Evolutionary conservation across 2,329 filamentous ascomycete genomes (phyloP).

Genomic region (Fusarium proliferatum): DNA sequence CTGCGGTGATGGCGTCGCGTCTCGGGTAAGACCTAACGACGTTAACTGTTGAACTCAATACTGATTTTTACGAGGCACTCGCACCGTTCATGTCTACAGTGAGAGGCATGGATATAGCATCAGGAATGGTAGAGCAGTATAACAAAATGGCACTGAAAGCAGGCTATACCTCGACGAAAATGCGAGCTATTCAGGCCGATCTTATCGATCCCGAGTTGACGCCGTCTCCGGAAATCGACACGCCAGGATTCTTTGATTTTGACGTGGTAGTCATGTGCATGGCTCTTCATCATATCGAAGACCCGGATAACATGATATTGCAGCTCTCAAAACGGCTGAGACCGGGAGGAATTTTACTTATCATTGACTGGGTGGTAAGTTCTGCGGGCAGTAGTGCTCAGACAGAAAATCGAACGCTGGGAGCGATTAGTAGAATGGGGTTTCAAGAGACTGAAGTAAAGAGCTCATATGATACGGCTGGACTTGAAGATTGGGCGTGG

Average conservation of each 20-base stretch:
- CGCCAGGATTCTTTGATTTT: slow-evolving; percentile 42
- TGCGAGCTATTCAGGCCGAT: slow-evolving; percentile 48
- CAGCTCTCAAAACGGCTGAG: slow-evolving; percentile 45
- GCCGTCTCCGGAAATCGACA: slow-evolving; percentile 32
- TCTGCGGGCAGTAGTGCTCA: slow-evolving; percentile 23
- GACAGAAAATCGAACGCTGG: neutral
- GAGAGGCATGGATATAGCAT: slow-evolving; percentile 51
- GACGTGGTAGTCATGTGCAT: slow-evolving; percentile 50
- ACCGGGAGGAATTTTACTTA: slow-evolving; percentile 47
- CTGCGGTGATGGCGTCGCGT: slow-evolving; percentile 46
- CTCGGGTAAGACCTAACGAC: slow-evolving; percentile 36
- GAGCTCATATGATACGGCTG: slow-evolving; percentile 37
- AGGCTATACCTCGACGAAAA: slow-evolving; percentile 39
- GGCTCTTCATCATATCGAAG: slow-evolving; percentile 52
- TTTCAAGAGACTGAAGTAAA: slow-evolving; percentile 42
- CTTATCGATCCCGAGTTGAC: slow-evolving; percentile 41
- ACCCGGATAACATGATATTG: slow-evolving; percentile 43
- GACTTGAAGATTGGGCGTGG: slow-evolving; percentile 42
- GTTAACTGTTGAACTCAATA: rapidly evolving
- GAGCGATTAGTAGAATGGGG: slow-evolving; percentile 34
- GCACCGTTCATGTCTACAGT: slow-evolving; percentile 45
- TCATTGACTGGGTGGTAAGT: slow-evolving; percentile 48
- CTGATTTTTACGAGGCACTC: slow-evolving; percentile 45
- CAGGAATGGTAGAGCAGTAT: slow-evolving; percentile 48
- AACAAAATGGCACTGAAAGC: slow-evolving; percentile 44